Conservation (phyloP, 2,329 filamentous ascomycete genomes). For the Colletotrichum camelliae region DNA sequence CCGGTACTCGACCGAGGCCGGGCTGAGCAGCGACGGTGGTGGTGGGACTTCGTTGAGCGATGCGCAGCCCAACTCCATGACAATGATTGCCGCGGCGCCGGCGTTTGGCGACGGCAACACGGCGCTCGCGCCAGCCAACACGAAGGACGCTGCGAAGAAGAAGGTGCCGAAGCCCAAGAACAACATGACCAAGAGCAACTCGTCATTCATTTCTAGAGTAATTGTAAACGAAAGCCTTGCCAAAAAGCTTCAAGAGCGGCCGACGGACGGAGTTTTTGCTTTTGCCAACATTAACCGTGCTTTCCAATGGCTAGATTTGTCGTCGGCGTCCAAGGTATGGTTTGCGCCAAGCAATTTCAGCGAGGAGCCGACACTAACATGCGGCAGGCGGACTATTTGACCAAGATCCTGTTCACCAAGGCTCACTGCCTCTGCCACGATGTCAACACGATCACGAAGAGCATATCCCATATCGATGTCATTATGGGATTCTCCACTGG, state of each 20-base stretch:
- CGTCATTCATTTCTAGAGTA: constrained; percentile 95
- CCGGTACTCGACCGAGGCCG: constrained; percentile 64
- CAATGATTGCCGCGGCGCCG: constrained; percentile 56
- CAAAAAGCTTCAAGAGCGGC: constrained; percentile 81
- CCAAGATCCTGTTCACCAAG: constrained; percentile 96
- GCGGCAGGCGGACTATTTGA: constrained; percentile 80
- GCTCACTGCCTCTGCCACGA: constrained; percentile 95
- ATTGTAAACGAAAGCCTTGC: constrained; percentile 84
- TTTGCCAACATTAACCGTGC: constrained; percentile 97
- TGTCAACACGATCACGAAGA: constrained; percentile 84
- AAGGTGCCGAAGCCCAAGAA: constrained; percentile 85
- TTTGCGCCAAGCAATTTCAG: background rate
- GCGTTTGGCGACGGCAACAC: constrained; percentile 89
- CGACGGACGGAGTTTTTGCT: constrained; percentile 80
- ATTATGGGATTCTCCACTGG: constrained; percentile 96
- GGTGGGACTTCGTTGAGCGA: constrained; percentile 59
- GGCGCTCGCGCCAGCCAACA: constrained; percentile 65
- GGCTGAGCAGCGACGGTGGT: constrained; percentile 62
- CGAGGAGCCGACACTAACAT: constrained; percentile 27
- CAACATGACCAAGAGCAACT: constrained; percentile 98
- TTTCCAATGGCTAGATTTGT: constrained; percentile 94
- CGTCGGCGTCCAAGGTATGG: constrained; percentile 34
- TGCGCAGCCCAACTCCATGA: constrained; percentile 44
- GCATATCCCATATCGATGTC: constrained; percentile 80
- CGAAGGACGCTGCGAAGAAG: constrained; percentile 79